Evolutionary conservation across 2,329 filamentous ascomycete species (phyloP), one percentile per base, ranked within the genome.

Genomic region (Penicillium sp.): DNA sequence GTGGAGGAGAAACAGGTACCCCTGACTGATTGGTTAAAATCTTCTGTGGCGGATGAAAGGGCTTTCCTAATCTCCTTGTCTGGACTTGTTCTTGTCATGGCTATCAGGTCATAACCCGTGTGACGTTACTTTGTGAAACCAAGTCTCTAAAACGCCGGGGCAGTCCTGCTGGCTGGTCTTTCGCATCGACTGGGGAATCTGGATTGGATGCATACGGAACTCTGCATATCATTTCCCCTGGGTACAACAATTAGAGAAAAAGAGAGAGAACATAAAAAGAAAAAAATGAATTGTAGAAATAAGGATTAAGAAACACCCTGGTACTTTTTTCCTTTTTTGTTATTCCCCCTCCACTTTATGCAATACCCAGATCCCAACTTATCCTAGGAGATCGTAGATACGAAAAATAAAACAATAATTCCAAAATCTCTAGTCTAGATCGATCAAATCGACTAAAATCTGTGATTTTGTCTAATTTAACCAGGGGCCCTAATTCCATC

Each of bases 101-200:
- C 50, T 68, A 72, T 67, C 64, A 68, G 63, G 66, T 63, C 65
- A 67, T 68, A 61, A 62, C 53, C 60, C 53, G 70, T 75, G 69
- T 67, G 68, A 74, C 72, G 73, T 74, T 74, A 73, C 72, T 63
- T 67, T 68, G 73, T 75, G 71, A 66, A 68, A 74, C 72, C 63
- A 65, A 58, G 60, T 54, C 63, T 71, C 65, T 65, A 63, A 70
- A 68, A 66, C 59, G 63, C 67, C 65, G 60, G 64, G 65, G 61
- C 63, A 59, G 50, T 66, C 62, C 53, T 63, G 52, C 55, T 67
- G 53, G 63, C 60, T 61, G 62, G 61, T 60, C 55, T 62, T 55
- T 57, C 29, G 43, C 53, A 46, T 35, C 48, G 49, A 53, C 45
- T 19, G 31, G 55, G 52, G 49, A 57, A 64, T 62, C 58, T 64